phyloP scores from a whole-genome alignment of 495 filamentous ascomycete genomes.

The Geopyxis carbonaria region DNA sequence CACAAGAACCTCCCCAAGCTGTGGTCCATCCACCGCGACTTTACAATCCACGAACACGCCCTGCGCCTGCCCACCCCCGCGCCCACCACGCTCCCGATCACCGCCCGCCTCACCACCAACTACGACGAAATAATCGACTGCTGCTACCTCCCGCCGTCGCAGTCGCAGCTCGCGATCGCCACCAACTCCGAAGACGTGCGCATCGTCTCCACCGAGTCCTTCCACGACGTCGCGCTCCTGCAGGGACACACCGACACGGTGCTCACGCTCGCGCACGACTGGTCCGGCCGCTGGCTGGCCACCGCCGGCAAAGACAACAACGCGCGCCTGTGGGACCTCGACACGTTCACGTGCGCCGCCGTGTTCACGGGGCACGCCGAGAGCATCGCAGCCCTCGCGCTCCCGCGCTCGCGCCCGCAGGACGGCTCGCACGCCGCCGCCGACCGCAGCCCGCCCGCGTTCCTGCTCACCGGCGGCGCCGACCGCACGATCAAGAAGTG shows the following conservation, averaged over 20 bases:
- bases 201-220: slow-evolving; percentile 59
- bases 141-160: slow-evolving; percentile 61
- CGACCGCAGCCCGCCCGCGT: slow-evolving; percentile 60
- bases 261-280: slow-evolving; percentile 84
- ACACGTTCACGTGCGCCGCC: slow-evolving; percentile 66
- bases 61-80: slow-evolving; percentile 23
- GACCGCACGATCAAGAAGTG: slow-evolving; percentile 89
- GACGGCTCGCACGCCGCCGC: slow-evolving; percentile 43
- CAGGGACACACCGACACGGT: slow-evolving; percentile 89
- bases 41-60: slow-evolving; percentile 64
- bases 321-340: slow-evolving; percentile 77
- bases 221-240: slow-evolving; percentile 69
- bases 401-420: slow-evolving; percentile 51
- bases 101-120: slow-evolving; percentile 77
- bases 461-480: slow-evolving; percentile 78
- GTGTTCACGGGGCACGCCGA: slow-evolving; percentile 83
- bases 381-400: slow-evolving; percentile 77
- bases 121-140: slow-evolving; percentile 95
- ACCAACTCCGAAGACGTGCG: slow-evolving; percentile 91
- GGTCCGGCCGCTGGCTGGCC: slow-evolving; percentile 91
- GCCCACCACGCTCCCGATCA: slow-evolving; percentile 23
- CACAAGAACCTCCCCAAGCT: slow-evolving; percentile 39
- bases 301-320: slow-evolving; percentile 95
- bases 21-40: slow-evolving; percentile 74
- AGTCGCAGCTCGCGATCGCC: slow-evolving; percentile 68